Conservation (phyloP, 1,284 basidiomycete species). For the Microbotryomycetes sp. region DNA sequence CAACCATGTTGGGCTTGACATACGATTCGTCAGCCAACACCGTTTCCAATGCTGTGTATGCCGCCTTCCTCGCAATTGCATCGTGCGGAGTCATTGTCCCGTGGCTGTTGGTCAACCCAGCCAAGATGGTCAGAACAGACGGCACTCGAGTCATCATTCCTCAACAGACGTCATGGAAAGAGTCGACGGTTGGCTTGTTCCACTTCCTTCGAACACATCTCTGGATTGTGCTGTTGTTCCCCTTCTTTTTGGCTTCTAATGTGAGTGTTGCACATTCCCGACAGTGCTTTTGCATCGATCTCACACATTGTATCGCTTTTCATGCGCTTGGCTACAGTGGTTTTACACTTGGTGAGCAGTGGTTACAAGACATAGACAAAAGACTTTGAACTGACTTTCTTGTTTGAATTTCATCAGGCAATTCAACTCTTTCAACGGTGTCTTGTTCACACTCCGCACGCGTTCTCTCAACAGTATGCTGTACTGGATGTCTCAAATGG, state of each 20-base stretch:
- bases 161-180: conserved; percentile 35
- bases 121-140: conserved; percentile 32
- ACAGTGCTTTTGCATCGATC: neutral
- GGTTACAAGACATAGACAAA: conserved; percentile 11
- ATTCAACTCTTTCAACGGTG: conserved; percentile 37
- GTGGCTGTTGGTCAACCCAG: conserved; percentile 17
- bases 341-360: conserved; percentile 29
- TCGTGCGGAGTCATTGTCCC: conserved; percentile 22
- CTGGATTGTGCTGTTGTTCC: conserved; percentile 34
- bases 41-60: conserved; percentile 30
- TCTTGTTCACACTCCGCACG: conserved; percentile 40
- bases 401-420: conserved; percentile 7
- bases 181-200: conserved; percentile 31
- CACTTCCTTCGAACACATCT: conserved; percentile 27
- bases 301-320: too few relatives aligned
- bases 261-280: conserved; percentile 3
- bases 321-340: too few relatives aligned
- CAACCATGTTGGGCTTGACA: conserved; percentile 58
- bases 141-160: conserved; percentile 34
- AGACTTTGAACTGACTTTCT: conserved; percentile 1
- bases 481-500: conserved; percentile 45
- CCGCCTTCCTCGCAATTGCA: conserved; percentile 32
- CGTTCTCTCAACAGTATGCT: conserved; percentile 43
- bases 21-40: conserved; percentile 30
- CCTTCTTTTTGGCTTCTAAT: conserved; percentile 37